A percentile compares a stretch with the other conserved stretches of the same genome.
These are phyloP conservation scores for Trifolium dubium DNA, from an alignment of 306 rosid genomes.

Conservation along the genomic window DNA sequence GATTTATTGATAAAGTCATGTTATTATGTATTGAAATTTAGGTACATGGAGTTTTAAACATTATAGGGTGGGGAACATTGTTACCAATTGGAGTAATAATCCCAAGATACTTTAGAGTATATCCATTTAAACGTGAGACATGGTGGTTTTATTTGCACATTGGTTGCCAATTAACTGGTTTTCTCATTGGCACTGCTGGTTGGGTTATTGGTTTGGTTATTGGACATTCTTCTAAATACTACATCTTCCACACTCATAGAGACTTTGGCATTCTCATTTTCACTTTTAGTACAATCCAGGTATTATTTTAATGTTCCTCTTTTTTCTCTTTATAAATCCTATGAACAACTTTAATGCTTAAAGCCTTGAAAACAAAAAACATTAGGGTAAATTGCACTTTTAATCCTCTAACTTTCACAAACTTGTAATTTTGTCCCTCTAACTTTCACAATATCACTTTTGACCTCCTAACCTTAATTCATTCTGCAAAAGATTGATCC, in stretches of 20 bases:
- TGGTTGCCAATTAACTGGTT: constrained; percentile 58
- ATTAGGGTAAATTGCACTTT: too few relatives aligned
- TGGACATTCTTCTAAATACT: constrained; percentile 62
- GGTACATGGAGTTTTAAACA: constrained; percentile 85
- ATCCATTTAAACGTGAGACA: neutral
- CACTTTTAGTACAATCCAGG: constrained; percentile 70
- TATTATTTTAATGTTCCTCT: constrained; percentile 2
- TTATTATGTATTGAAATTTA: constrained; percentile 21
- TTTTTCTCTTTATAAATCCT: neutral
- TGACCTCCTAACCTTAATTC: too few relatives aligned
- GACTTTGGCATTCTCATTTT: constrained; percentile 62
- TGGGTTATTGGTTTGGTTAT: constrained; percentile 78
- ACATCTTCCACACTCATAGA: constrained; percentile 61
- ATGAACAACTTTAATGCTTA: neutral
- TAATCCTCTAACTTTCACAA: too few relatives aligned
- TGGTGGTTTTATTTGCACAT: constrained; percentile 48
- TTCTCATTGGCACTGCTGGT: constrained; percentile 58
- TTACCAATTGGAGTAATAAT: constrained; percentile 73
- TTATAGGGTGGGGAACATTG: constrained; percentile 79
- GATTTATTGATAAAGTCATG: neutral
- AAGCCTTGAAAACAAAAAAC: too few relatives aligned
- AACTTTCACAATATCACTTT: too few relatives aligned
- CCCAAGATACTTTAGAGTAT: constrained; percentile 64
- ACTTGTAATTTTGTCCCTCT: too few relatives aligned
- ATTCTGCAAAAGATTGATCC: too few relatives aligned